These are phyloP conservation scores for Pseudogymnoascus sp. DNA, from an alignment of 2,329 filamentous ascomycete genomes.

Conservation along the genomic window DNA sequence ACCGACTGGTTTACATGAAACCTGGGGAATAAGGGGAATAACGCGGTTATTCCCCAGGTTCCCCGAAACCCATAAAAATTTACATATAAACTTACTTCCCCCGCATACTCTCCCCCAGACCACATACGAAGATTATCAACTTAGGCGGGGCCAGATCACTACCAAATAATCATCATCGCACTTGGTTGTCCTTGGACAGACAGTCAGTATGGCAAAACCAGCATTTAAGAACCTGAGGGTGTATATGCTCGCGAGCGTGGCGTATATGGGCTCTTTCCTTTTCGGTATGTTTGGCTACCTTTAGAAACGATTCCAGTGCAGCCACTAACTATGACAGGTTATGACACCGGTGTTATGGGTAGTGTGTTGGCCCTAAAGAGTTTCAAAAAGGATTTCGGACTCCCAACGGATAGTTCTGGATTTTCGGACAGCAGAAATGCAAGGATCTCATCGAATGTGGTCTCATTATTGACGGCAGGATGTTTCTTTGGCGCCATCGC, in stretches of 20 bases:
- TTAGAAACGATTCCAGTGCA: neutral
- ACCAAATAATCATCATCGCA: neutral
- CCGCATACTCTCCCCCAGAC: neutral
- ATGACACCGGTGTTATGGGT: constrained; percentile 20
- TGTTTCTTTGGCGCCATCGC: constrained; percentile 43
- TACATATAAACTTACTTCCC: neutral
- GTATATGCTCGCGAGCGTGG: constrained; percentile 13
- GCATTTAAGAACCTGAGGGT: neutral
- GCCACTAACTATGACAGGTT: constrained; percentile 9
- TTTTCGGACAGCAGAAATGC: constrained; percentile 5
- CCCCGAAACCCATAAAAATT: neutral
- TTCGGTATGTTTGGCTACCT: constrained; percentile 13
- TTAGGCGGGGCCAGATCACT: neutral
- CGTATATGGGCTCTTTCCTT: constrained; percentile 18
- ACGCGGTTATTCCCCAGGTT: neutral
- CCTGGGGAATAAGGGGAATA: neutral
- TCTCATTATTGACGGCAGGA: constrained; percentile 43
- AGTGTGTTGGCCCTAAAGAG: constrained; percentile 15
- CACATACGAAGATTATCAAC: neutral
- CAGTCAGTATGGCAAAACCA: neutral
- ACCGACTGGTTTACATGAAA: neutral
- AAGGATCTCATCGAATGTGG: constrained; percentile 29
- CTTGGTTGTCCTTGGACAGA: neutral
- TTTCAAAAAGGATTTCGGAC: constrained; percentile 21
- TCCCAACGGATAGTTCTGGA: constrained; percentile 15